These are phyloP conservation scores for Fusarium sp. DNA, from an alignment of 2,329 filamentous ascomycete genomes.

Conservation along the genomic window DNA sequence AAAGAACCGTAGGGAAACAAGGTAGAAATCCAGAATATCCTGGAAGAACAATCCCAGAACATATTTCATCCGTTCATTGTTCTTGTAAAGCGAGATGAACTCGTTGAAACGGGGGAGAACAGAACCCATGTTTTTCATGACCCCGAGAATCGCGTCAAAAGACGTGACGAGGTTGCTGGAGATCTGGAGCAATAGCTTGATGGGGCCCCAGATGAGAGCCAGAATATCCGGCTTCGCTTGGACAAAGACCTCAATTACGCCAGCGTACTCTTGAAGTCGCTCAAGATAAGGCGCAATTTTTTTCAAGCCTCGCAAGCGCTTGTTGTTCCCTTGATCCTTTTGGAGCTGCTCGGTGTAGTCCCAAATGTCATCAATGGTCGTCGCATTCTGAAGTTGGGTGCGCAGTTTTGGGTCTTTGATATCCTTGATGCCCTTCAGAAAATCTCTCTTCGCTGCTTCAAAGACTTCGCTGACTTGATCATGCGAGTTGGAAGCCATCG, in stretches of 20 bases:
- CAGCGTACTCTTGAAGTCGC: constrained; percentile 43
- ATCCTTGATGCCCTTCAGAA: not conserved
- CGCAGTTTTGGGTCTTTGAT: not conserved
- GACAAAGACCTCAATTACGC: constrained; percentile 4
- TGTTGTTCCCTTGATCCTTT: not conserved
- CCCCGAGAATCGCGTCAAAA: not conserved
- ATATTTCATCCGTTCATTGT: not conserved
- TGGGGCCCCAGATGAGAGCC: constrained; percentile 20
- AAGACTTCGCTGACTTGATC: not conserved
- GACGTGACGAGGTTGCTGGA: not conserved
- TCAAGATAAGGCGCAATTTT: constrained; percentile 30
- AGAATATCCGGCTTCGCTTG: constrained; percentile 14
- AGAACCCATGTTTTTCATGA: not conserved
- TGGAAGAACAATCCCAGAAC: constrained; percentile 12
- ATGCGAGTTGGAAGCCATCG: not conserved
- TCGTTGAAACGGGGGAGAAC: not conserved
- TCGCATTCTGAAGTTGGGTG: not conserved
- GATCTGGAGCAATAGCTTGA: not conserved
- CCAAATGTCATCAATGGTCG: not conserved
- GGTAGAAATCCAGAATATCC: constrained; percentile 18
- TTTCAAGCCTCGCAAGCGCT: not conserved
- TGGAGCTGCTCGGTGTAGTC: not conserved
- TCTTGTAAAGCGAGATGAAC: not conserved
- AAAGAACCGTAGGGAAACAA: constrained; percentile 4
- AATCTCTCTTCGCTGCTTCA: not conserved